Evolutionary conservation across 2,329 filamentous ascomycete genomes (phyloP), one percentile per base, ranked within the genome.

Genomic region (Metarhizium humberi): DNA sequence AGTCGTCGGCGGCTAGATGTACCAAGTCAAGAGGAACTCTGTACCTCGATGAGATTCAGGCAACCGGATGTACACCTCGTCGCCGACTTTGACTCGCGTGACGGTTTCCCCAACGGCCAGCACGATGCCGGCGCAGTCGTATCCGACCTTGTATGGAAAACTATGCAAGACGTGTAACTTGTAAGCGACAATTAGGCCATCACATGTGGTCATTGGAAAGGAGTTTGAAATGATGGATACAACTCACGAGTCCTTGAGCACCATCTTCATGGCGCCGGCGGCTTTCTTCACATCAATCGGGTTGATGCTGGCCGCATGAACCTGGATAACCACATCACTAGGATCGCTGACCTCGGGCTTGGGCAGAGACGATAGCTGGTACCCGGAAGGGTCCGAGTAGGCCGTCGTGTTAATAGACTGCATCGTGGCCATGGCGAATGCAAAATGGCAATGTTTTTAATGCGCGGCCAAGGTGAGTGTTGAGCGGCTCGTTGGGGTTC

Each of bases 241-340:
- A 6, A 54, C 67, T 53, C 58, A 72, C 69, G 57, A 38, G 48
- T 71, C 69, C 48, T 64, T 61, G 3, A 69, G 11, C 6, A 64
- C 64, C 11, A 64, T 14, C 50, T 73, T 73, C 42, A 71, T 55
- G 1, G 64, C 57, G 0, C 72, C 73, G 16, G 62, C 61, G 0
- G 72, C 74, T 52, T 68, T 69, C 57, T 73, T 72, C 4, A 76
- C 67, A 62, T 77, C 75, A 3, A 76, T 63, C 1, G 75, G 73
- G 56, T 78, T 77, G 45, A 77, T 65, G 49, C 69, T 71, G 1
- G 73, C 73, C 3, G 74, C 73, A 53, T 73, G 64, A 8, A 77
- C 72, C 50, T 66, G 69, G 43, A 77, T 71, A 16, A 71, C 50
- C 11, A 68, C 60, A 32, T 67, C 61, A 11, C 56, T 58, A 16